phyloP scores from a whole-genome alignment of 495 filamentous ascomycete genomes.

The Neurospora discreta region DNA sequence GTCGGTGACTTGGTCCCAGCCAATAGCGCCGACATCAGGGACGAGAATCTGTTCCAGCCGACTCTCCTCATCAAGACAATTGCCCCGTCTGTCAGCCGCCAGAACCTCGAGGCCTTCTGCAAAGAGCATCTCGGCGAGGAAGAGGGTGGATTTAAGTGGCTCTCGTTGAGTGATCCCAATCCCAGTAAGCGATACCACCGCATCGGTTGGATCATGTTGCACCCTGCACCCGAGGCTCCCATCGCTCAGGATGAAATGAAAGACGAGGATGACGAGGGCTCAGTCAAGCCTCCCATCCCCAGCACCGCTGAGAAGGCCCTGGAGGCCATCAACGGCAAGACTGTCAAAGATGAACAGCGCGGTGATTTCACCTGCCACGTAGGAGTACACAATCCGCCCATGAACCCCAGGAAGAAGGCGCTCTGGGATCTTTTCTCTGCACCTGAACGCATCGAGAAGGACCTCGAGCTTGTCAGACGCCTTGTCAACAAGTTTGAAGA shows the following conservation, averaged over 20 bases:
- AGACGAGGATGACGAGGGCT: constrained; percentile 41
- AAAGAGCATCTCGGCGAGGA: constrained; percentile 81
- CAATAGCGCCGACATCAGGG: constrained; percentile 66
- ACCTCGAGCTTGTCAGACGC: constrained; percentile 66
- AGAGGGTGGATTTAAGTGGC: constrained; percentile 80
- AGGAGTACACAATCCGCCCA: constrained; percentile 82
- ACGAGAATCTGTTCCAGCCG: constrained; percentile 73
- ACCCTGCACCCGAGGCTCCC: constrained; percentile 58
- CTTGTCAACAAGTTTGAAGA: constrained; percentile 69
- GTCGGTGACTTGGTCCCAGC: constrained; percentile 80
- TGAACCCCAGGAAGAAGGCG: constrained; percentile 84
- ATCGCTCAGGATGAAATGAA: constrained; percentile 53
- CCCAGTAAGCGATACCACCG: constrained; percentile 93
- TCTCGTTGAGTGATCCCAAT: constrained; percentile 92
- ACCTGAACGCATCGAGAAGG: constrained; percentile 76
- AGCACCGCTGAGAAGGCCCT: constrained; percentile 73
- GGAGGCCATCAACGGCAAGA: constrained; percentile 89
- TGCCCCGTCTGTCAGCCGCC: constrained; percentile 89
- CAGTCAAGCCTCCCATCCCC: constrained; percentile 24
- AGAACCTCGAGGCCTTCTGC: constrained; percentile 83
- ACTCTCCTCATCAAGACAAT: constrained; percentile 96
- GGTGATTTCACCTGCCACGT: constrained; percentile 97
- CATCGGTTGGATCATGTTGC: constrained; percentile 96
- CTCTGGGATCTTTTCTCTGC: constrained; percentile 93
- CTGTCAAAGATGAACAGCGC: constrained; percentile 80